A percentile compares a stretch with the other conserved stretches of the same genome.
Evolutionary conservation across 75 land plant genomes (phyloP).

Genomic region (Selaginella tamariscina): DNA sequence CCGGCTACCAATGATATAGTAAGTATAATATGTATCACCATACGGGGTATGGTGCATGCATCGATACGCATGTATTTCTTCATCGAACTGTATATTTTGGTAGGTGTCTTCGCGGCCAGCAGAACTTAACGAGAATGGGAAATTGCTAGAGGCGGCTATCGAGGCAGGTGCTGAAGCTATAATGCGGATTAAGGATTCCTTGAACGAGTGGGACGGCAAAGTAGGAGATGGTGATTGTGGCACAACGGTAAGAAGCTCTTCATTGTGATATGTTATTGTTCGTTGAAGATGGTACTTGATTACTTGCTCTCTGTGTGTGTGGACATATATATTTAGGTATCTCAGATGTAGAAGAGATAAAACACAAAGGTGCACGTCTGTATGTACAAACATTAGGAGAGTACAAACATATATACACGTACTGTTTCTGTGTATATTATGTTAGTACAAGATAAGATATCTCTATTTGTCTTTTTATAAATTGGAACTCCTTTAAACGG

Average conservation of each 20-base stretch:
- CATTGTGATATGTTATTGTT: neutral
- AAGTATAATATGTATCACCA: neutral
- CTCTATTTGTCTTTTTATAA: too few relatives aligned
- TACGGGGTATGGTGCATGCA: too few relatives aligned
- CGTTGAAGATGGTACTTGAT: too few relatives aligned
- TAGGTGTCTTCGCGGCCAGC: slow-evolving; percentile 50
- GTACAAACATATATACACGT: too few relatives aligned
- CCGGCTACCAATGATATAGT: slow-evolving; percentile 33
- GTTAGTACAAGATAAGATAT: too few relatives aligned
- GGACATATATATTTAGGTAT: too few relatives aligned
- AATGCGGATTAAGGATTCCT: slow-evolving; percentile 39
- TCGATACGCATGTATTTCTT: neutral
- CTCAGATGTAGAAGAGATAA: too few relatives aligned
- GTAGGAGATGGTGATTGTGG: slow-evolving; percentile 99
- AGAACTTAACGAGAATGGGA: slow-evolving; percentile 49
- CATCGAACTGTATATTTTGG: slow-evolving; percentile 11
- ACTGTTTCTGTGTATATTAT: too few relatives aligned
- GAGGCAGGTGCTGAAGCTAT: slow-evolving; percentile 72
- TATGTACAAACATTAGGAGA: too few relatives aligned
- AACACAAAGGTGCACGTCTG: too few relatives aligned
- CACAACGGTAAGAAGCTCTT: slow-evolving; percentile 67
- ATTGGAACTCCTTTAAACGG: too few relatives aligned
- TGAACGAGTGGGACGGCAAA: slow-evolving; percentile 89
- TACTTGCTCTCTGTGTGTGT: too few relatives aligned
- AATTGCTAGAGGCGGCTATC: slow-evolving; percentile 64